Conservation (phyloP, 169 alveolate genomes). For the Sarcocystis neurona region DNA sequence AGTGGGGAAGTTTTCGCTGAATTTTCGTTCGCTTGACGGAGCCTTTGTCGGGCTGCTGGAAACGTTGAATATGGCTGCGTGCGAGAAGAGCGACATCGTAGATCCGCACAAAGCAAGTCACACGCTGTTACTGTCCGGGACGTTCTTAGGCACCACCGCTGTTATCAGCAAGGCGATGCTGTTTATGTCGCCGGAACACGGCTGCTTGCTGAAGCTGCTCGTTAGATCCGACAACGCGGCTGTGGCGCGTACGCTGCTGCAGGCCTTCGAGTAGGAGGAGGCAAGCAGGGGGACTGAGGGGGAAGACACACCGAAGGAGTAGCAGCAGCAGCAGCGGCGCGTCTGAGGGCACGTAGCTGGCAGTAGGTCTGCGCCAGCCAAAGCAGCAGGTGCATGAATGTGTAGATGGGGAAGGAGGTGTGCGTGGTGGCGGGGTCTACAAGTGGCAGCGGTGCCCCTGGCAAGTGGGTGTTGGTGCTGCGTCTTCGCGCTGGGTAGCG, state of each 20-base stretch:
- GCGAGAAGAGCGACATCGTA: conserved; percentile 54
- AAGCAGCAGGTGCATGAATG: no score
- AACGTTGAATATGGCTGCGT: conserved; percentile 53
- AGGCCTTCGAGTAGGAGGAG: conserved; percentile 26
- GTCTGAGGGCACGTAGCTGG: neutral
- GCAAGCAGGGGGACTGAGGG: neutral
- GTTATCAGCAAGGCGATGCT: conserved; percentile 41
- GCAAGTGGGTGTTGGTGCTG: no score
- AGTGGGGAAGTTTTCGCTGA: conserved; percentile 46
- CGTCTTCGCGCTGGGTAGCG: no score
- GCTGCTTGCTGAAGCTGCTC: conserved; percentile 47
- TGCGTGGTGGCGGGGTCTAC: no score
- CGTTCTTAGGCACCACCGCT: neutral
- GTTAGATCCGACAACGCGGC: neutral
- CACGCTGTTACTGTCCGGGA: conserved; percentile 58
- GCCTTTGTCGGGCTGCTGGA: conserved; percentile 45
- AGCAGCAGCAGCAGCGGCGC: conserved; percentile 2
- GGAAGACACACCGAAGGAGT: neutral
- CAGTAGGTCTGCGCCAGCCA: neutral
- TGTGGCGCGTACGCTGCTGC: conserved; percentile 37
- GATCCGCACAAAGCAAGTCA: conserved; percentile 42
- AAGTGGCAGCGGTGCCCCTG: no score
- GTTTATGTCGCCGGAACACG: conserved; percentile 52
- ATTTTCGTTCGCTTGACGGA: conserved; percentile 35
- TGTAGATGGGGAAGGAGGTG: no score